phyloP scores from a whole-genome alignment of 495 filamentous ascomycete genomes.

The Aspergillus nidulans region DNA sequence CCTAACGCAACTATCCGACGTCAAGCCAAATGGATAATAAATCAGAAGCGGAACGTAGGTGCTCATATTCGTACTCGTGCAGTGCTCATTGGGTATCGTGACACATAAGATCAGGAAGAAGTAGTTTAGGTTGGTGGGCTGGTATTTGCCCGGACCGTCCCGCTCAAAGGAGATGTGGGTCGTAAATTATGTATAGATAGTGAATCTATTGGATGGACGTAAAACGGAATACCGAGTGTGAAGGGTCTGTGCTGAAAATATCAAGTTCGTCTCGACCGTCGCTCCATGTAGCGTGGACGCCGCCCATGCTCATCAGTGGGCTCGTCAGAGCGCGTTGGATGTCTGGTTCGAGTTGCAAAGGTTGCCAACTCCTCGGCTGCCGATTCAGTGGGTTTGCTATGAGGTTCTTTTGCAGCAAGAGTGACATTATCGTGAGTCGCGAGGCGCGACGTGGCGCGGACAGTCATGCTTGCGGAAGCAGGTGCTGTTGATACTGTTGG shows the following conservation, averaged over 20 bases:
- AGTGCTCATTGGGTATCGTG: constrained; percentile 20
- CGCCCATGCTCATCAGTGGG: constrained; percentile 19
- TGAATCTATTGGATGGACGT: background rate
- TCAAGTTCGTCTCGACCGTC: constrained; percentile 30
- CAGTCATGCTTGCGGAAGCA: background rate
- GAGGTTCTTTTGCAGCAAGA: background rate
- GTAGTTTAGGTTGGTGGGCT: too few species aligned
- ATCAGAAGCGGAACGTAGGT: background rate
- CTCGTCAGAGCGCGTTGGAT: constrained; percentile 16
- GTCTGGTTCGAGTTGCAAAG: constrained; percentile 15
- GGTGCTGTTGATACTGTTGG: background rate
- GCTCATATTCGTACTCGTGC: background rate
- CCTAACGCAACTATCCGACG: background rate
- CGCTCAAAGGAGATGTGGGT: background rate
- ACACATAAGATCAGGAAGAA: constrained; percentile 7
- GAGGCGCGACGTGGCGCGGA: constrained; percentile 9
- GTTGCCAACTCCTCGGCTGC: constrained; percentile 18
- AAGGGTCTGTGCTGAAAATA: background rate
- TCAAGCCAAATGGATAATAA: background rate
- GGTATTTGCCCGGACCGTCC: too few species aligned
- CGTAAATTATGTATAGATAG: constrained; percentile 1
- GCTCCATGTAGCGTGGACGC: constrained; percentile 37
- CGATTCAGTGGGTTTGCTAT: background rate
- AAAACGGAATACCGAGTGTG: background rate
- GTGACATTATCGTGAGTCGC: constrained; percentile 3